These are phyloP conservation scores for Penicillium odoratum DNA, from an alignment of 495 filamentous ascomycete species.

Conservation along the genomic window DNA sequence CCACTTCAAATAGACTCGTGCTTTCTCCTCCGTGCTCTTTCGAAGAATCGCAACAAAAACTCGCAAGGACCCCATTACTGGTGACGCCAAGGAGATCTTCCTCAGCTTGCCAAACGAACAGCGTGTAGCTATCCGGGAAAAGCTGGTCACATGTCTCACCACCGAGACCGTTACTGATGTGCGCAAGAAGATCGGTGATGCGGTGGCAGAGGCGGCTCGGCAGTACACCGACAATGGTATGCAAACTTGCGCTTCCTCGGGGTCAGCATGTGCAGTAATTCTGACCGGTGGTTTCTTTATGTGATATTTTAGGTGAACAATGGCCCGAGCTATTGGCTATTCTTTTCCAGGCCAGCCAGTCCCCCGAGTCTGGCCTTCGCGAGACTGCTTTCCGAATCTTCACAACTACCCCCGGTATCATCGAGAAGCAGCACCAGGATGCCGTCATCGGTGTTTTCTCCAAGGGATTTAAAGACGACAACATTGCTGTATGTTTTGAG, in stretches of 20 bases:
- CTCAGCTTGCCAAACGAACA: constrained; percentile 69
- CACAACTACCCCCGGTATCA: constrained; percentile 90
- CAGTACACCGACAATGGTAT: constrained; percentile 90
- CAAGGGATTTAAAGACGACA: constrained; percentile 87
- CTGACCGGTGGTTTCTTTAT: constrained; percentile 20
- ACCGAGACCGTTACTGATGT: constrained; percentile 68
- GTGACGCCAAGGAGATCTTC: constrained; percentile 78
- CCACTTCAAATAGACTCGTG: constrained; percentile 59
- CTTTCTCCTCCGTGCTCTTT: constrained; percentile 93
- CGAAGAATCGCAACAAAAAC: constrained; percentile 88
- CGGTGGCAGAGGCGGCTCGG: constrained; percentile 90
- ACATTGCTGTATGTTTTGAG: constrained; percentile 61
- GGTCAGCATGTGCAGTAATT: constrained; percentile 10
- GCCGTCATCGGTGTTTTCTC: constrained; percentile 81
- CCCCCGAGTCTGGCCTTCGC: constrained; percentile 72
- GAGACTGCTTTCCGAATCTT: constrained; percentile 94
- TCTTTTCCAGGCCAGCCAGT: constrained; percentile 86
- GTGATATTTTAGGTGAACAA: constrained; percentile 59
- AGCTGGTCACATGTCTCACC: constrained; percentile 73
- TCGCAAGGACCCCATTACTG: constrained; percentile 68
- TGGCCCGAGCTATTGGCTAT: constrained; percentile 90
- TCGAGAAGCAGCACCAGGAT: constrained; percentile 88
- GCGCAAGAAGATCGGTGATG: constrained; percentile 94
- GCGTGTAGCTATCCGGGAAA: constrained; percentile 72
- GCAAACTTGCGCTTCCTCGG: constrained; percentile 29